phyloP scores from a whole-genome alignment of 1,284 basidiomycete species.

The Fomitopsis schrenkii region DNA sequence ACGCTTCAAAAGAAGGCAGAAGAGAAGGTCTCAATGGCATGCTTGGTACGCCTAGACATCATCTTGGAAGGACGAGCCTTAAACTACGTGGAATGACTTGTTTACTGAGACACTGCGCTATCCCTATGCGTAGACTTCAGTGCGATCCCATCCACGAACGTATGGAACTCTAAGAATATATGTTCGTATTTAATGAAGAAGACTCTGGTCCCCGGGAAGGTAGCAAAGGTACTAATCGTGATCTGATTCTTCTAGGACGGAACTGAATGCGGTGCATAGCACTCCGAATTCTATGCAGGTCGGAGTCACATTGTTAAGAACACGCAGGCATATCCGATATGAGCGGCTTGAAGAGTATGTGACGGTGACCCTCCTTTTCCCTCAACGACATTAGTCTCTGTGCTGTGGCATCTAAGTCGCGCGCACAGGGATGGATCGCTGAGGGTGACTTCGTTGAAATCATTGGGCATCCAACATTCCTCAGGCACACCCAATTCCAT shows the following conservation, averaged over 20 bases:
- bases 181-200: not conserved
- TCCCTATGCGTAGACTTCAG: not conserved
- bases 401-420: not conserved
- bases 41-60: not conserved
- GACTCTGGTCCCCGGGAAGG: not conserved
- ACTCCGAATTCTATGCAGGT: not conserved
- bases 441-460: not conserved
- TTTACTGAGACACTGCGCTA: too few relatives aligned
- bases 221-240: not conserved
- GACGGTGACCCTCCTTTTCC: not conserved
- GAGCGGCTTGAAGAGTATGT: not conserved
- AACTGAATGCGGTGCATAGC: not conserved
- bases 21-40: not conserved
- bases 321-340: not conserved
- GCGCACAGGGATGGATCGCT: not conserved
- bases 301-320: not conserved
- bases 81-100: not conserved
- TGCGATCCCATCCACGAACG: not conserved
- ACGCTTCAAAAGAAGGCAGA: not conserved
- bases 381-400: not conserved
- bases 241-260: too few relatives aligned
- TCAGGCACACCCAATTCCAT: not conserved
- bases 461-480: not conserved
- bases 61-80: not conserved
- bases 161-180: not conserved